Percentiles rank a stretch among this genome's conserved stretches.
Evolutionary conservation across 192 early-diverging fungal species (phyloP).

Genomic region (Coemansia sp.): DNA sequence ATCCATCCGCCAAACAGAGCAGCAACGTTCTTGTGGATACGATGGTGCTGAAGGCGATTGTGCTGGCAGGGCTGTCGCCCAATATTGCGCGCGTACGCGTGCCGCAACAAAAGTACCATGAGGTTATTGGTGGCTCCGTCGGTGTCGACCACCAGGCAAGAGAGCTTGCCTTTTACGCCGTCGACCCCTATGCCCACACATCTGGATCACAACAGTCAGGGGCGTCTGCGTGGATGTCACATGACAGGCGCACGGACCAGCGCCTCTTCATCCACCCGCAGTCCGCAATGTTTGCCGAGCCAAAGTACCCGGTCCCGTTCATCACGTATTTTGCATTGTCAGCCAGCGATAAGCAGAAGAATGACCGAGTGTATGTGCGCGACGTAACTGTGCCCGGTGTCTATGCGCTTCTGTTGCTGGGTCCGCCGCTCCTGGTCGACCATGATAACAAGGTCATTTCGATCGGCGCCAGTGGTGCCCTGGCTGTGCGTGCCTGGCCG

Average conservation of each 20-base stretch:
- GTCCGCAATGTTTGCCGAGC: conserved; percentile 66
- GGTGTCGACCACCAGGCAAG: conserved; percentile 67
- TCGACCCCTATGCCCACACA: conserved; percentile 9
- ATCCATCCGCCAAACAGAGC: not conserved
- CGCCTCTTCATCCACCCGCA: conserved; percentile 85
- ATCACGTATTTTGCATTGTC: conserved; percentile 70
- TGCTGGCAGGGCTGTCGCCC: conserved; percentile 85
- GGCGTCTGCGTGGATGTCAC: conserved; percentile 19
- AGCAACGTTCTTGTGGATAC: conserved; percentile 8
- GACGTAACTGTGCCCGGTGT: conserved; percentile 63
- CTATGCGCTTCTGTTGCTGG: conserved; percentile 80
- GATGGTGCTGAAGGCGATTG: conserved; percentile 67
- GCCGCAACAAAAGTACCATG: conserved; percentile 73
- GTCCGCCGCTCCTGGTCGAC: conserved; percentile 73
- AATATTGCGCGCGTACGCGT: conserved; percentile 71
- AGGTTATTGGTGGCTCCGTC: conserved; percentile 70
- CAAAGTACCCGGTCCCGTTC: conserved; percentile 64
- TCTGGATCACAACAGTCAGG: no score
- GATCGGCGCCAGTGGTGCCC: conserved; percentile 58
- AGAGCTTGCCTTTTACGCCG: conserved; percentile 72
- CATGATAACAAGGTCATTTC: conserved; percentile 63
- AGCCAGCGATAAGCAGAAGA: not conserved
- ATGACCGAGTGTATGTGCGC: conserved; percentile 49
- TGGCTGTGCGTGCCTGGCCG: conserved; percentile 73
- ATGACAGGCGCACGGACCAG: conserved; percentile 51